A percentile compares a stretch with the other conserved stretches of the same genome.
phyloP scores from a whole-genome alignment of 208 protist species.

The Crithidia thermophila region DNA sequence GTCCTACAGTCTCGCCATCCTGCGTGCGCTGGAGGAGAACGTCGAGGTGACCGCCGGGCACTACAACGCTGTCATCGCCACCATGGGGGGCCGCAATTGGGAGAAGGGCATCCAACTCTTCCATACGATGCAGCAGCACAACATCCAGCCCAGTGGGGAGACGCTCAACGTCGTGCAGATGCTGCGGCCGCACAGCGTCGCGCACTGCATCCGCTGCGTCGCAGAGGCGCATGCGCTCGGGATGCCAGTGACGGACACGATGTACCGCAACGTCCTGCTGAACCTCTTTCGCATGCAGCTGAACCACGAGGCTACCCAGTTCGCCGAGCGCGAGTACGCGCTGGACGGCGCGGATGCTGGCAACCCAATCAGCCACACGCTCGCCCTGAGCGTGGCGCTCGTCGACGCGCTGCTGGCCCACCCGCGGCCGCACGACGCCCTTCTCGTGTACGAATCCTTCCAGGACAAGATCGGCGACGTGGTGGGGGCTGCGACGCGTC shows the following conservation, averaged over 20 bases:
- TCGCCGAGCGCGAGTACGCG: conserved; percentile 67
- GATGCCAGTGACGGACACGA: conserved; percentile 80
- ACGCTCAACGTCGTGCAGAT: conserved; percentile 75
- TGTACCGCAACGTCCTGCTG: conserved; percentile 76
- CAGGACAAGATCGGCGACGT: conserved; percentile 65
- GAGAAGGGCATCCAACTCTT: conserved; percentile 66
- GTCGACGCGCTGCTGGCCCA: conserved; percentile 78
- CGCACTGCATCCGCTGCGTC: conserved; percentile 73
- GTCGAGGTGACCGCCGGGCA: conserved; percentile 80
- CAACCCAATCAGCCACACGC: conserved; percentile 59
- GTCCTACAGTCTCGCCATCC: conserved; percentile 59
- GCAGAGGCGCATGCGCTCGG: conserved; percentile 72
- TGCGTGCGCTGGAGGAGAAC: conserved; percentile 55
- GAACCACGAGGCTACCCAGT: conserved; percentile 80
- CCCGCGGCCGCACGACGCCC: conserved; percentile 63
- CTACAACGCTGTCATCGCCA: conserved; percentile 82
- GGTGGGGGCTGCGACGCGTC: conserved; percentile 51
- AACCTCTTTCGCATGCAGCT: conserved; percentile 65
- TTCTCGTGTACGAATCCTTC: conserved; percentile 65
- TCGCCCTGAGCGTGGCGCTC: conserved; percentile 67
- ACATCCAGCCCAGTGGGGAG: conserved; percentile 78
- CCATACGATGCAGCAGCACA: conserved; percentile 68
- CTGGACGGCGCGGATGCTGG: conserved; percentile 45
- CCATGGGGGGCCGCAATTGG: conserved; percentile 61
- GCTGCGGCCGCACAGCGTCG: conserved; percentile 52